phyloP scores from a whole-genome alignment of 208 protist species.

The Trypanosoma brucei region DNA sequence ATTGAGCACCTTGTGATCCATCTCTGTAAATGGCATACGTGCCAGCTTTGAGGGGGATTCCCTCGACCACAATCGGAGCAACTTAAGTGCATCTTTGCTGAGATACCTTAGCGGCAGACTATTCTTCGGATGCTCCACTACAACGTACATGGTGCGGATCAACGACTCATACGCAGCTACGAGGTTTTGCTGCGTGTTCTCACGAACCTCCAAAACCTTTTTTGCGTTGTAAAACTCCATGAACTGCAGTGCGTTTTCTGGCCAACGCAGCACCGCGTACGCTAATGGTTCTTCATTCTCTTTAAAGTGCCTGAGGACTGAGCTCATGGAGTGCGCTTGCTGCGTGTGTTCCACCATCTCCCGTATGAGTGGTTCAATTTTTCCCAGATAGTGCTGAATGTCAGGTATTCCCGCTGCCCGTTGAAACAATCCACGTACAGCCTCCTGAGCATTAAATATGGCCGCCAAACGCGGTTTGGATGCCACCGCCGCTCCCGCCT shows the following conservation, averaged over 20 bases:
- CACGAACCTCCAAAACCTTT: slow-evolving; percentile 60
- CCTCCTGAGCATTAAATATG: slow-evolving; percentile 62
- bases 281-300: slow-evolving; percentile 48
- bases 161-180: slow-evolving; percentile 56
- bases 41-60: slow-evolving; percentile 27
- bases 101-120: slow-evolving; percentile 61
- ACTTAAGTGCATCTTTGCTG: slow-evolving; percentile 31
- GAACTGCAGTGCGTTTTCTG: slow-evolving; percentile 83
- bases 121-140: slow-evolving; percentile 39
- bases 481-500: slow-evolving; percentile 13
- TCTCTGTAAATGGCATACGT: slow-evolving; percentile 45
- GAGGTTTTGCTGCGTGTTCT: slow-evolving; percentile 49
- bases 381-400: slow-evolving; percentile 83
- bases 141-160: slow-evolving; percentile 54
- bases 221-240: slow-evolving; percentile 84
- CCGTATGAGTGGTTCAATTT: slow-evolving; percentile 81
- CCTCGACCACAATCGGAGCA: slow-evolving; percentile 54
- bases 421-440: slow-evolving; percentile 73
- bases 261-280: slow-evolving; percentile 74
- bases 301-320: slow-evolving; percentile 59
- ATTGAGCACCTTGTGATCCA: slow-evolving; percentile 79
- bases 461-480: slow-evolving; percentile 47
- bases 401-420: slow-evolving; percentile 66
- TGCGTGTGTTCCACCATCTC: slow-evolving; percentile 87
- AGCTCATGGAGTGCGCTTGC: slow-evolving; percentile 81